Base-by-base conservation (phyloP, 2,329 filamentous ascomycete genomes). In the Aspergillus hortae region DNA sequence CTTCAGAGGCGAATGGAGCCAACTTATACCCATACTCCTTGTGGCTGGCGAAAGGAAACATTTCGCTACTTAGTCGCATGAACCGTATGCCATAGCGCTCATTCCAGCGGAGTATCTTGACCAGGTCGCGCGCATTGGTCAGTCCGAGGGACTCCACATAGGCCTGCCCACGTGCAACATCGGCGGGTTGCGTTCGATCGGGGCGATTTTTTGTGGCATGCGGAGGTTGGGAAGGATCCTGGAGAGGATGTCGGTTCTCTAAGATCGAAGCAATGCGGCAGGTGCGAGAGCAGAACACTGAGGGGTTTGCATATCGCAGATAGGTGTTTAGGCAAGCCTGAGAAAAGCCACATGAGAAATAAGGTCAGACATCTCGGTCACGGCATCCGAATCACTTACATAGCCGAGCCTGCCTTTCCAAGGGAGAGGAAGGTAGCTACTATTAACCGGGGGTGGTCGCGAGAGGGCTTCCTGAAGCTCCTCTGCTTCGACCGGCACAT, bases 1-100 rank as follows among this genome's bases (percentile, higher is more conserved):
- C 84, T 12, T 91, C 86, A 0, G 88, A 83, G 0, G 92, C 92
- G 67, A 96, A 96, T 0, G 89, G 87, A 0, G 85, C 86, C 11
- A 97, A 78, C 60, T 84, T 87, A 70, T 97, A 97, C 0, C 92
- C 92, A 59, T 95, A 87, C 56, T 90, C 87, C 21, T 82, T 80
- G 64, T 97, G 92, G 58, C 89, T 95, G 1, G 92, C 92, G 68
- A 96, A 96, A 0, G 92, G 92, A 58, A 97, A 97, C 89, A 96
- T 96, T 61, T 96, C 92, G 49, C 90, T 95, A 60, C 90, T 95
- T 17, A 97, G 77, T 1, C 92, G 84, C 82, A 97, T 84, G 68
- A 97, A 96, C 60, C 85, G 92, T 72, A 97, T 97, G 36, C 87
- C 86, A 58, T 92, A 96, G 60, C 84, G 88, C 58, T 95, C 87